phyloP scores from a whole-genome alignment of 495 filamentous ascomycete species.

The Neurospora sp. region DNA sequence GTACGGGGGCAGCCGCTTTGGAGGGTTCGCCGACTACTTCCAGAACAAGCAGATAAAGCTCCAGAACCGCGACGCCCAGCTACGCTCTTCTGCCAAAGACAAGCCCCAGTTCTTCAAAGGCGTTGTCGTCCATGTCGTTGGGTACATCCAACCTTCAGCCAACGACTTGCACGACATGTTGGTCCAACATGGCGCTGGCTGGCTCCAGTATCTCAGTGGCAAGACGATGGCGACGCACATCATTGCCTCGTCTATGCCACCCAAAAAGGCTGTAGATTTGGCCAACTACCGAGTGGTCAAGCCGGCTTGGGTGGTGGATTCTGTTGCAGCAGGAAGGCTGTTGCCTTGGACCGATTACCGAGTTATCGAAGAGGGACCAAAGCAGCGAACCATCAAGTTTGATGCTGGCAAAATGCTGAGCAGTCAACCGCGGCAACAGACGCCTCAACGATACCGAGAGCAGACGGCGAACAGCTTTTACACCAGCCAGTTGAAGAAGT shows the following conservation, averaged over 20 bases:
- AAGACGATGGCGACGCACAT: constrained; percentile 94
- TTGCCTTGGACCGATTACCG: constrained; percentile 79
- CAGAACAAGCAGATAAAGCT: constrained; percentile 91
- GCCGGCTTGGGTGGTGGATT: constrained; percentile 93
- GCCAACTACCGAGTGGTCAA: constrained; percentile 81
- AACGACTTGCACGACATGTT: constrained; percentile 61
- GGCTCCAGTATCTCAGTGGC: constrained; percentile 87
- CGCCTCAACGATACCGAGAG: constrained; percentile 53
- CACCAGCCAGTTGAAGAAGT: constrained; percentile 51
- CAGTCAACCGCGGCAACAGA: constrained; percentile 15
- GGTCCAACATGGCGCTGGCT: constrained; percentile 83
- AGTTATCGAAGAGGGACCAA: constrained; percentile 68
- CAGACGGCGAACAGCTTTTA: constrained; percentile 75
- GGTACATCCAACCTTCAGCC: constrained; percentile 65
- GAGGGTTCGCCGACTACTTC: constrained; percentile 83
- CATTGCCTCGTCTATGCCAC: constrained; percentile 79
- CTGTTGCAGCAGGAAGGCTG: constrained; percentile 66
- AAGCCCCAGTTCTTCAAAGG: constrained; percentile 82
- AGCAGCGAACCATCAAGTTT: constrained; percentile 63
- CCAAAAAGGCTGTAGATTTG: constrained; percentile 86
- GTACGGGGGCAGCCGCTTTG: constrained; percentile 78
- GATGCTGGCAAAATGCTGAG: constrained; percentile 58
- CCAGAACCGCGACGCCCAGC: constrained; percentile 80
- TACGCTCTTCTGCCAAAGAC: constrained; percentile 53
- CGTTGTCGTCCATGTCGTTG: constrained; percentile 80